Conservation (phyloP, 306 rosid species). For the Sicyos baderoa region DNA sequence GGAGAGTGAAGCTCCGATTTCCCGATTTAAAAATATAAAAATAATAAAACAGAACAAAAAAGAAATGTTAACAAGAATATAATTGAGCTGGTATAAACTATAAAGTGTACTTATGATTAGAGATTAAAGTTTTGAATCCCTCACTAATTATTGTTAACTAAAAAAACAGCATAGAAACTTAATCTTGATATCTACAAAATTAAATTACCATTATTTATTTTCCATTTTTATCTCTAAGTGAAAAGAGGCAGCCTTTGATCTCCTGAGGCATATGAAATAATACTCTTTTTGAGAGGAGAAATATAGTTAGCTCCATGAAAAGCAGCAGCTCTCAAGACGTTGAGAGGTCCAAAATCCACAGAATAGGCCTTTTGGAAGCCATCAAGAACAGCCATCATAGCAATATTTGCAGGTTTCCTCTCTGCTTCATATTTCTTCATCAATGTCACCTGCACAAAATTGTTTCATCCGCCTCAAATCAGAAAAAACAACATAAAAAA, state of each 20-base stretch:
- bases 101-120: no score
- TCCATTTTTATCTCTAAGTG: slow-evolving; percentile 23
- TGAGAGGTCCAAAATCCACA: slow-evolving; percentile 77
- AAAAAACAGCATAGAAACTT: no score
- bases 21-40: no score
- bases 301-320: slow-evolving; percentile 57
- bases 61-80: no score
- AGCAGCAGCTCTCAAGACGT: slow-evolving; percentile 66
- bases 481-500: no score
- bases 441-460: slow-evolving; percentile 45
- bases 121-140: no score
- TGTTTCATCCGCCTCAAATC: neutral
- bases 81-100: no score
- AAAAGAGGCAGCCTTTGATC: slow-evolving; percentile 62
- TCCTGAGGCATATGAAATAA: slow-evolving; percentile 86
- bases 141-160: no score
- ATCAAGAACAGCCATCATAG: slow-evolving; percentile 82
- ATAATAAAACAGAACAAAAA: no score
- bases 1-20: no score
- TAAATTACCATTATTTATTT: no score
- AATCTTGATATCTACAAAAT: no score
- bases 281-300: slow-evolving; percentile 70
- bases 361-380: slow-evolving; percentile 84
- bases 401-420: slow-evolving; percentile 53
- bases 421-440: slow-evolving; percentile 75